phyloP scores from a whole-genome alignment of 1,284 basidiomycete species.

The Ceratorhiza oryzae-sativae region DNA sequence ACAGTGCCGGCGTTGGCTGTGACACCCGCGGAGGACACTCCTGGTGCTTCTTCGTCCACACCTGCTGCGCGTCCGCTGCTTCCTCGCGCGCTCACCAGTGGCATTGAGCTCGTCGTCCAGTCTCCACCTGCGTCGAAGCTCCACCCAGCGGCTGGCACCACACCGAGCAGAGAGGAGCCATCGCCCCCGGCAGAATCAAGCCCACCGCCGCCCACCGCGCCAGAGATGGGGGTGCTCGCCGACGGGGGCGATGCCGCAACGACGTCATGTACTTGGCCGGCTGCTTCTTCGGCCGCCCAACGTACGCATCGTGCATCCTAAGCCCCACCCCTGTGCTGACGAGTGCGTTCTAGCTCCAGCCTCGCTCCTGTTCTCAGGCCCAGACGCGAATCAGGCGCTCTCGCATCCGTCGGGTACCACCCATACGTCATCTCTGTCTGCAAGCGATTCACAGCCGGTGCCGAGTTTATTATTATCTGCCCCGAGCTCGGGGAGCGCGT shows the following conservation, averaged over 20 bases:
- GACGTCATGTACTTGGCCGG: constrained; percentile 5
- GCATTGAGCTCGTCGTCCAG: constrained; percentile 18
- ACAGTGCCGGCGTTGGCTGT: neutral
- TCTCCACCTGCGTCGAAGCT: neutral
- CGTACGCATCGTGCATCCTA: neutral
- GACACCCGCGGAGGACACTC: neutral
- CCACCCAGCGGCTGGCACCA: neutral
- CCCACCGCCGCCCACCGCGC: neutral
- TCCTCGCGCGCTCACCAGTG: constrained; percentile 19
- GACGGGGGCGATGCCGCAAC: neutral
- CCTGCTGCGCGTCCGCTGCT: neutral
- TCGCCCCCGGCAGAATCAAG: no score
- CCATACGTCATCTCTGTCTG: constrained; percentile 6
- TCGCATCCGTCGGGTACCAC: neutral
- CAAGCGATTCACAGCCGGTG: constrained; percentile 1
- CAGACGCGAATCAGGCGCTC: no score
- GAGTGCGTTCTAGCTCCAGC: neutral
- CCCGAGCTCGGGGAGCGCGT: neutral
- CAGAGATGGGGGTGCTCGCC: neutral
- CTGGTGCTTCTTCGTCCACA: neutral
- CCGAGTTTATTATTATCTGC: neutral
- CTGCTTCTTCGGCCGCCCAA: constrained; percentile 17
- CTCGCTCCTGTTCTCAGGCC: constrained; percentile 14
- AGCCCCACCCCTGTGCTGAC: neutral
- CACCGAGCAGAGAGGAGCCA: no score